These are phyloP conservation scores for Metarhizium anisopliae DNA, from an alignment of 2,329 filamentous ascomycete genomes.

Conservation along the genomic window DNA sequence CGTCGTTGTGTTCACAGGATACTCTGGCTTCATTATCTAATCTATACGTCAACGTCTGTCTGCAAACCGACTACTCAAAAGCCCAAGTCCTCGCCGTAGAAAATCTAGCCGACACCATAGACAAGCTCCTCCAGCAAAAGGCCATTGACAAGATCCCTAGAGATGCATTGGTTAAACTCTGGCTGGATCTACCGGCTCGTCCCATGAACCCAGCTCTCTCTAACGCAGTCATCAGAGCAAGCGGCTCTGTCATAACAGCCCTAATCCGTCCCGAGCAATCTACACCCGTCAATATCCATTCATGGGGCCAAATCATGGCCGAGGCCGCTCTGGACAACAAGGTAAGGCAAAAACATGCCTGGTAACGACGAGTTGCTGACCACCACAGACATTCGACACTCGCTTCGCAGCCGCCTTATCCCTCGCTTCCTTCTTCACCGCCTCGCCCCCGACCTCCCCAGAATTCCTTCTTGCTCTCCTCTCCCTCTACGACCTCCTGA, in stretches of 20 bases:
- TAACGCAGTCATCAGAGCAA: slow-evolving; percentile 38
- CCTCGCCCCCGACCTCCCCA: slow-evolving; percentile 12
- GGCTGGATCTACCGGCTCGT: slow-evolving; percentile 28
- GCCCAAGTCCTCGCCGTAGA: slow-evolving; percentile 37
- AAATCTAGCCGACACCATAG: slow-evolving; percentile 37
- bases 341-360: slow-evolving; percentile 18
- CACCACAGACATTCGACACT: slow-evolving; percentile 50
- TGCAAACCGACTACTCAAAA: slow-evolving; percentile 29
- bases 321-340: slow-evolving; percentile 39
- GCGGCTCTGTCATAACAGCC: slow-evolving; percentile 34
- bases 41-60: slow-evolving; percentile 34
- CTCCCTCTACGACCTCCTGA: slow-evolving; percentile 65
- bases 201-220: slow-evolving; percentile 38
- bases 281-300: slow-evolving; percentile 14
- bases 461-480: slow-evolving; percentile 49
- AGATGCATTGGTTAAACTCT: slow-evolving; percentile 27
- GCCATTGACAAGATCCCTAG: slow-evolving; percentile 21
- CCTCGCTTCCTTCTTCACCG: slow-evolving; percentile 40
- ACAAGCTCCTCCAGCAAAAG: slow-evolving; percentile 24
- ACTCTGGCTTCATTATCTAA: slow-evolving; percentile 25
- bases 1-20: slow-evolving; percentile 13
- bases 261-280: slow-evolving; percentile 15
- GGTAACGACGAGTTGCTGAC: not conserved
- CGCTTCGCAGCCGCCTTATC: slow-evolving; percentile 51
- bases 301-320: slow-evolving; percentile 43